Base-by-base conservation (phyloP, 192 early-diverging fungal species). In the Backusella tarrabulga region DNA sequence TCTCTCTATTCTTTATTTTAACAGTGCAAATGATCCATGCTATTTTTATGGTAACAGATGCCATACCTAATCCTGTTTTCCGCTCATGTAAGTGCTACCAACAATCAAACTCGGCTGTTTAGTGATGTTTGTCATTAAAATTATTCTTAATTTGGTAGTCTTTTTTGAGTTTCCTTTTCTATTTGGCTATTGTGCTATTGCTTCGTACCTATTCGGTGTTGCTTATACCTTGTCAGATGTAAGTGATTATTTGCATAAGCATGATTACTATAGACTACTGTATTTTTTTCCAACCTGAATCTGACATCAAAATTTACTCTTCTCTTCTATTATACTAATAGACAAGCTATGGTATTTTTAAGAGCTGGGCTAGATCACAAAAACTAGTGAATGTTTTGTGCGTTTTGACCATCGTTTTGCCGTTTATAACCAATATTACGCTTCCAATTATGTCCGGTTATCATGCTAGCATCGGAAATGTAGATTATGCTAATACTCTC, bases 211-310 rank as follows among this genome's bases (percentile, higher is more conserved):
- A 4, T 71, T 71, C 17, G 70, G 70, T 40, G 36, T 71, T 46
- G 70, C 70, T 17, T 71, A 71, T 71, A 41, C 70, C 26, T 40
- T 71, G 23, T 41, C 70, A 34, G 70, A 71, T 36, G 70, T 71
- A 71, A 23, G 41, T 50, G 15, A 19, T 50, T 19, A 50, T 50
- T n/a, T 50, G 46, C 46, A 50, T 50, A n/a, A n/a, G 21, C n/a
- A n/a, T 50, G 15, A 0, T n/a, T 50, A 19, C 5, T 50, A 50
- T n/a, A 50, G 19, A 6, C 19, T 50, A 6, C 19, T 50, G 6
- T n/a, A n/a, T 50, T 50, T 6, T 50, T 44, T 44, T 17, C 5
- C 15, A 41, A 23, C 2, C 9, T 40, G 19, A 23, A 6, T 26
- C 4, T 19, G 15, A n/a, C 71, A 26, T 6, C 29, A 50, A 44